Conservation (phyloP, 108 stramenopile genomes). For the Schizochytrium sp. region DNA sequence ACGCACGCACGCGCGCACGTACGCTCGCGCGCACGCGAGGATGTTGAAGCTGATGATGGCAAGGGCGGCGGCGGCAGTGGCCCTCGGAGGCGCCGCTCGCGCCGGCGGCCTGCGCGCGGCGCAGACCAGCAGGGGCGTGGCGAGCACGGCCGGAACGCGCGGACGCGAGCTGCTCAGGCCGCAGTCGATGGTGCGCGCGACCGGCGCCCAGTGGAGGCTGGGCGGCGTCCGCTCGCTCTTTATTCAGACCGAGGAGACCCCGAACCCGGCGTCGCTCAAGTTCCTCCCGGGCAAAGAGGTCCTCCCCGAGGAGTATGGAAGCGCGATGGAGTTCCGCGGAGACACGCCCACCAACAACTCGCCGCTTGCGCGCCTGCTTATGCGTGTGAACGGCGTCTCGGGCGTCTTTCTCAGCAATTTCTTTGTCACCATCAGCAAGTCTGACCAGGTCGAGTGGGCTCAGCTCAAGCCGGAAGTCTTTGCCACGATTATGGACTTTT, state of each 20-base stretch:
- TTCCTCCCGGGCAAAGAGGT: constrained; percentile 77
- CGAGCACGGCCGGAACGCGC: no score
- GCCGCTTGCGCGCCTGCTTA: constrained; percentile 69
- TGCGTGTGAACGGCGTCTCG: constrained; percentile 73
- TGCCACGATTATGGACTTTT: constrained; percentile 82
- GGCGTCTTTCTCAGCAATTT: constrained; percentile 82
- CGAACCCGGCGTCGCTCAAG: constrained; percentile 93
- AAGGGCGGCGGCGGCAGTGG: no score
- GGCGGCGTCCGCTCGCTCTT: constrained; percentile 48
- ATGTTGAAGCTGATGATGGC: no score
- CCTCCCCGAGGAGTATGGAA: constrained; percentile 55
- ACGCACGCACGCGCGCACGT: no score
- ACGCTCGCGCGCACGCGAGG: no score
- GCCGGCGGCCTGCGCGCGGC: no score
- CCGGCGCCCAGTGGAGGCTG: background rate
- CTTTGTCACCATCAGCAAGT: constrained; percentile 94
- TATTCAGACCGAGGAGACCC: constrained; percentile 89
- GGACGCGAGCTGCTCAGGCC: background rate
- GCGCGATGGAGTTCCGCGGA: constrained; percentile 49
- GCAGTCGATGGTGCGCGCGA: background rate
- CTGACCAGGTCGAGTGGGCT: constrained; percentile 69
- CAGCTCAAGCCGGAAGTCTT: constrained; percentile 75
- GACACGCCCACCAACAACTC: constrained; percentile 39
- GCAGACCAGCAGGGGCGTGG: no score
- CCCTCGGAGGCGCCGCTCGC: no score